These are phyloP conservation scores for Sporisorium graminicola DNA, from an alignment of 1,284 basidiomycete species.

Conservation along the genomic window DNA sequence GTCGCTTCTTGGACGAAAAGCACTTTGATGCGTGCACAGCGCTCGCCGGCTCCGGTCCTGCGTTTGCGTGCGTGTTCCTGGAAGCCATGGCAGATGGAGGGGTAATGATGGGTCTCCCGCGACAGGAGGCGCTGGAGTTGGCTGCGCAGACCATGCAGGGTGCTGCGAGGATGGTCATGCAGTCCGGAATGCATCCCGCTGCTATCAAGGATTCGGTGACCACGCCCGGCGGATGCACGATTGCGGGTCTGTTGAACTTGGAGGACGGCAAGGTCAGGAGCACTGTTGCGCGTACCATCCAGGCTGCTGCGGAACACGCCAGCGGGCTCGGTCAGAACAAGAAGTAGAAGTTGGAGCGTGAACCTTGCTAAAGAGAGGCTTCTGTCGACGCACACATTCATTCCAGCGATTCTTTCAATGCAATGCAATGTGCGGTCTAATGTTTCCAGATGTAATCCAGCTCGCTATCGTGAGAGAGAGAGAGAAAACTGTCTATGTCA, in stretches of 20 bases:
- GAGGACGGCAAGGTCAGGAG: conserved; percentile 95
- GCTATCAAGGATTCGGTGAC: conserved; percentile 98
- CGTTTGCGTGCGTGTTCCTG: conserved; percentile 94
- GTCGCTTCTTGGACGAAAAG: conserved; percentile 67
- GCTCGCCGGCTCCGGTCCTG: conserved; percentile 93
- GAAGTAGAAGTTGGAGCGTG: conserved; percentile 26
- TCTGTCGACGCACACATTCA: too few species aligned
- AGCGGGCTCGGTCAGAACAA: conserved; percentile 62
- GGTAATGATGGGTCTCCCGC: conserved; percentile 99
- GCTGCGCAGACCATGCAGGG: conserved; percentile 98
- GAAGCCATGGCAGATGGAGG: conserved; percentile 99
- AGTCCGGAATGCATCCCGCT: conserved; percentile 89
- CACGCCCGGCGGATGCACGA: conserved; percentile 98
- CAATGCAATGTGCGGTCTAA: neutral
- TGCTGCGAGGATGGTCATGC: conserved; percentile 93
- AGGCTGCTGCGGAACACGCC: conserved; percentile 72
- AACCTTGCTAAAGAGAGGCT: too few species aligned
- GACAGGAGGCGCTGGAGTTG: conserved; percentile 91
- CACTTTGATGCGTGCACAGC: conserved; percentile 98
- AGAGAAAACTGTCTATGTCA: neutral
- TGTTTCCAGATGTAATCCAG: neutral
- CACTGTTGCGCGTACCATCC: conserved; percentile 94
- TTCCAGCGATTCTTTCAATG: too few species aligned
- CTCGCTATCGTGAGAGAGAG: neutral
- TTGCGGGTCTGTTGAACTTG: conserved; percentile 91